Base-by-base conservation (phyloP, 192 early-diverging fungal genomes). In the Backusella macrospora region DNA sequence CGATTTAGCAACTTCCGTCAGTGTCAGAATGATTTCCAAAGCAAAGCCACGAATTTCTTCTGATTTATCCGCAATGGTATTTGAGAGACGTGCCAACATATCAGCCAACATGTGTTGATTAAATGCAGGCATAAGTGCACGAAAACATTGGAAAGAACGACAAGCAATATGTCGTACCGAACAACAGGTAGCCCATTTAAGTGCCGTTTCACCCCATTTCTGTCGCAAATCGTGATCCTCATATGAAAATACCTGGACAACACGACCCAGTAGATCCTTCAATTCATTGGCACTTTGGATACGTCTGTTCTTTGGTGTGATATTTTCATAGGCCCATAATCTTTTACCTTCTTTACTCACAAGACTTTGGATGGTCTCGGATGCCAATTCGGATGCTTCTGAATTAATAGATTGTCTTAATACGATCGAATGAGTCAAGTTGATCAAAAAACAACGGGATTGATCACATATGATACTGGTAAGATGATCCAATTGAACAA, bases 151-250 rank as follows among this genome's bases (percentile, higher is more conserved):
- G 71, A 97, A 90, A 0, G 94, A 95, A 13, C 93, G 82, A 73
- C 92, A 94, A 10, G 95, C 96, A n/a, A 94, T 87, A 78, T 96
- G 93, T 3, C 91, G 88, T 12, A 95, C 92, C 18, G 94, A 88
- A 75, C 94, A 96, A 29, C 83, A 85, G 3, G 92, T 92, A 4
- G 92, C 94, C 94, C 93, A 96, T 55, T 85, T 82, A 15, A 97
- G 84, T 0, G 95, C 93, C 5, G 87, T 87, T 71, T 92, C 90
- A 1, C 91, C 94, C 95, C 94, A 96, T 43, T 81, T 85, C 66
- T 90, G 90, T 13, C 85, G 72, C 26, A 91, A 73, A 21, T 86
- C 86, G 7, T 76, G 79, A 34, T 84, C 81, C 40, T 81, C 83
- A 12, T 68, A 71, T 14, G 81, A 74, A 34, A 90, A 88, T 3